Conservation (phyloP, 2,329 filamentous ascomycete genomes). For the Monosporascus ibericus region DNA sequence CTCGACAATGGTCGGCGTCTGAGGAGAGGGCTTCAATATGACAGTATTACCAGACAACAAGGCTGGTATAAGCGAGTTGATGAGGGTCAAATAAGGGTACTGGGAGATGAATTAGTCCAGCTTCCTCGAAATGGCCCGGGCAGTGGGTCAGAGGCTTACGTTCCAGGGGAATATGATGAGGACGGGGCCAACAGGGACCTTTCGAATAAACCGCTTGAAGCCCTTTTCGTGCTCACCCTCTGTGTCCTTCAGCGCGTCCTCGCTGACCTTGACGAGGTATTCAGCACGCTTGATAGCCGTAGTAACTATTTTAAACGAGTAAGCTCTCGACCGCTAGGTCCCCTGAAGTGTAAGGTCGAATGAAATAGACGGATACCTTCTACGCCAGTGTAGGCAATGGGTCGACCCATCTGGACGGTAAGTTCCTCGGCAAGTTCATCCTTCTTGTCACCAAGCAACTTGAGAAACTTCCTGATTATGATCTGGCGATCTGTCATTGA, state of each 20-base stretch:
- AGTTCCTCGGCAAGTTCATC: constrained; percentile 79
- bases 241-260: constrained; percentile 71
- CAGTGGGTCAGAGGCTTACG: constrained; percentile 44
- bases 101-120: constrained; percentile 29
- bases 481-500: constrained; percentile 67
- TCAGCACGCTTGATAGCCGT: constrained; percentile 82
- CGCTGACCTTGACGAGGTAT: constrained; percentile 78
- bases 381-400: constrained; percentile 77
- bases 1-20: constrained; percentile 89
- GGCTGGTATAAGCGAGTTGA: constrained; percentile 91
- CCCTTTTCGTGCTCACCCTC: constrained; percentile 78
- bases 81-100: constrained; percentile 91
- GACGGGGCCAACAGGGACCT: constrained; percentile 80
- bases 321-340: neutral
- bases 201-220: constrained; percentile 85
- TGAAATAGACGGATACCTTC: constrained; percentile 40
- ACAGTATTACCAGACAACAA: constrained; percentile 84
- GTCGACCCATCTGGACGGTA: constrained; percentile 91
- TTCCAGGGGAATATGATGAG: constrained; percentile 95
- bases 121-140: neutral
- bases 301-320: constrained; percentile 38
- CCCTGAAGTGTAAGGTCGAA: too few relatives aligned
- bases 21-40: constrained; percentile 89
- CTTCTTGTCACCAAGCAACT: constrained; percentile 62
- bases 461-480: constrained; percentile 75